These are phyloP conservation scores for Pestalotiopsis sp. DNA, from an alignment of 2,329 filamentous ascomycete genomes.

Conservation along the genomic window DNA sequence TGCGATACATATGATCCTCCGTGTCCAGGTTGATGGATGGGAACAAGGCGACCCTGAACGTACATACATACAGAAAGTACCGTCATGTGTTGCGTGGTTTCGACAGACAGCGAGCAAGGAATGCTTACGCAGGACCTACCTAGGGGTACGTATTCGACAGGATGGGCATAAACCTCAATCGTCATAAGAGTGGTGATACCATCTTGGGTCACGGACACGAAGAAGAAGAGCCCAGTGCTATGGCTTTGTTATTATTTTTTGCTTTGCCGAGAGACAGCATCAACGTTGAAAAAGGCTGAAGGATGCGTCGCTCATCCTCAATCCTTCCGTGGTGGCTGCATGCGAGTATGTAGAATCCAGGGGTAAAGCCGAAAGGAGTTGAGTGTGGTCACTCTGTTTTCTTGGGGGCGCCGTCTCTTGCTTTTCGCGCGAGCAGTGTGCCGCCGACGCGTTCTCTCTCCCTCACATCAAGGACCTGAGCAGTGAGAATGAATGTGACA, in stretches of 20 bases:
- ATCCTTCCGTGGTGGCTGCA: constrained; percentile 10
- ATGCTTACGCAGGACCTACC: background rate
- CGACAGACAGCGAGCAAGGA: background rate
- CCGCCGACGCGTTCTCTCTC: background rate
- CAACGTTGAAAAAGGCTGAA: background rate
- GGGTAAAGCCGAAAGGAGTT: constrained; percentile 3
- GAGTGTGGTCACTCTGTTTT: background rate
- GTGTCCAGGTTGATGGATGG: background rate
- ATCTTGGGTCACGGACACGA: too few species aligned
- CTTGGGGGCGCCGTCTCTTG: background rate
- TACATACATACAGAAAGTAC: background rate
- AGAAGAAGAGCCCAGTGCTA: too few species aligned
- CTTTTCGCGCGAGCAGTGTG: background rate
- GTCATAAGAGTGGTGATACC: too few species aligned
- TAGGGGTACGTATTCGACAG: background rate
- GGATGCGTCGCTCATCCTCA: background rate
- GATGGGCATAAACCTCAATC: too few species aligned
- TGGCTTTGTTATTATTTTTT: background rate
- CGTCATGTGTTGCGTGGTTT: background rate
- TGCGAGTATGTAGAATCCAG: constrained; percentile 5
- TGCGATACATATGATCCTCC: background rate
- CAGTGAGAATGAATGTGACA: background rate
- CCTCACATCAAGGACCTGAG: background rate
- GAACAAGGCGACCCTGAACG: background rate
- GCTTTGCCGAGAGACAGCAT: background rate